Evolutionary conservation across 768 basidiomycete genomes (phyloP).

Genomic region (Lactarius evosmus): DNA sequence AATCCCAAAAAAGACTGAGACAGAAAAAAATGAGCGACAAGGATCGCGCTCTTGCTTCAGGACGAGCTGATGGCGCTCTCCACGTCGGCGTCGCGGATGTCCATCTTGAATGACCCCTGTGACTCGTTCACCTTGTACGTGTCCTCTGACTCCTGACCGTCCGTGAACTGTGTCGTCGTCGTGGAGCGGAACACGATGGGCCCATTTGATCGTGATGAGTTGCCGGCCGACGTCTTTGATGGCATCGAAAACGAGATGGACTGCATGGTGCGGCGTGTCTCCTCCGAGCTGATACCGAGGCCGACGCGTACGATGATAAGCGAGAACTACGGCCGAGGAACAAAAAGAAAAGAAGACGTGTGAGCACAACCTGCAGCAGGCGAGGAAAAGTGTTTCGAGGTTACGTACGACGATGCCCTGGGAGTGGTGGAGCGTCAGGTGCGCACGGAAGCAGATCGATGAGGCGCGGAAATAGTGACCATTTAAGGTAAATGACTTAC

Average conservation of each 20-base stretch:
- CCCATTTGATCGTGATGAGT: neutral
- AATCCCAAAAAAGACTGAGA: neutral
- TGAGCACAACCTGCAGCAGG: neutral
- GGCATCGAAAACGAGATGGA: constrained; percentile 25
- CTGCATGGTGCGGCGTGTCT: constrained; percentile 5
- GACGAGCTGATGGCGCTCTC: constrained; percentile 11
- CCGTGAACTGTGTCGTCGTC: constrained; percentile 23
- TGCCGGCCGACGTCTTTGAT: constrained; percentile 10
- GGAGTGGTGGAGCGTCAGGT: neutral
- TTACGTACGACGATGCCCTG: constrained; percentile 28
- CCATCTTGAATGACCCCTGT: constrained; percentile 15
- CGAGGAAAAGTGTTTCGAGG: constrained; percentile 1
- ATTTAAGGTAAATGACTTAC: constrained; percentile 14
- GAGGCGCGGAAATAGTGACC: neutral
- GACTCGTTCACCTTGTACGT: constrained; percentile 13
- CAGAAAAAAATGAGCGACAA: neutral
- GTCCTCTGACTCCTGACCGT: neutral
- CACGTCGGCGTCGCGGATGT: neutral
- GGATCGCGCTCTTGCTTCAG: neutral
- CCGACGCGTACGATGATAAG: constrained; percentile 27
- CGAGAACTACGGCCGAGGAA: constrained; percentile 21
- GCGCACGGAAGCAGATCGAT: neutral
- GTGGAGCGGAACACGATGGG: constrained; percentile 22
- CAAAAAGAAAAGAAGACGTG: neutral
- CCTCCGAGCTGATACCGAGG: constrained; percentile 22